A percentile compares a stretch with the other conserved stretches of the same genome.
These are phyloP conservation scores for Acacia acuminata DNA, from an alignment of 306 rosid genomes.

Conservation along the genomic window DNA sequence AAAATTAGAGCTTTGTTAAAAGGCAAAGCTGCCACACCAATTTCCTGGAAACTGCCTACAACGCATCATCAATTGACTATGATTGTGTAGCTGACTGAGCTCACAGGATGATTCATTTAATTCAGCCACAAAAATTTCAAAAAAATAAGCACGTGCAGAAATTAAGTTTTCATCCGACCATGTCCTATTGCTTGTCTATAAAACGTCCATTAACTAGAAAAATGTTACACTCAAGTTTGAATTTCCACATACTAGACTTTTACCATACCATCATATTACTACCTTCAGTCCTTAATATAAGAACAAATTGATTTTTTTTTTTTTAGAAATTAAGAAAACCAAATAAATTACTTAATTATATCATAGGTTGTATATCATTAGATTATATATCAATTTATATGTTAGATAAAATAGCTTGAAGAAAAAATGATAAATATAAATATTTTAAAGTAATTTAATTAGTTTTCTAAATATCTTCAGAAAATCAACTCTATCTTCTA, in stretches of 20 bases:
- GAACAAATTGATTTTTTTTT: too few relatives aligned
- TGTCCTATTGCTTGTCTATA: background rate
- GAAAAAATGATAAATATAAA: too few relatives aligned
- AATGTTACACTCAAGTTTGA: background rate
- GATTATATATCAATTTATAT: too few relatives aligned
- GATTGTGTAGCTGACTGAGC: background rate
- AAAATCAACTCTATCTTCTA: too few relatives aligned
- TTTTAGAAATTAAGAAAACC: too few relatives aligned
- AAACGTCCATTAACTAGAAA: background rate
- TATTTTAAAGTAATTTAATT: too few relatives aligned
- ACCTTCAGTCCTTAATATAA: too few relatives aligned
- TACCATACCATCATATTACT: too few relatives aligned
- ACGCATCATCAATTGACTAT: background rate
- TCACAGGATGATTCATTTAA: background rate
- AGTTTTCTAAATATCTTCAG: too few relatives aligned
- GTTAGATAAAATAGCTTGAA: too few relatives aligned
- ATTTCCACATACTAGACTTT: background rate
- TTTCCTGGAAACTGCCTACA: background rate
- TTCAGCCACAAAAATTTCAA: background rate
- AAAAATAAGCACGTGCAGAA: constrained; percentile 44
- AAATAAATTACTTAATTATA: too few relatives aligned
- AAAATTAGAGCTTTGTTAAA: background rate
- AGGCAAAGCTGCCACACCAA: background rate
- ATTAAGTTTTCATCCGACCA: constrained; percentile 1
- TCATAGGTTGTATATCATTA: too few relatives aligned